phyloP scores from a whole-genome alignment of 2,329 filamentous ascomycete species.

The Laburnicola sp. region DNA sequence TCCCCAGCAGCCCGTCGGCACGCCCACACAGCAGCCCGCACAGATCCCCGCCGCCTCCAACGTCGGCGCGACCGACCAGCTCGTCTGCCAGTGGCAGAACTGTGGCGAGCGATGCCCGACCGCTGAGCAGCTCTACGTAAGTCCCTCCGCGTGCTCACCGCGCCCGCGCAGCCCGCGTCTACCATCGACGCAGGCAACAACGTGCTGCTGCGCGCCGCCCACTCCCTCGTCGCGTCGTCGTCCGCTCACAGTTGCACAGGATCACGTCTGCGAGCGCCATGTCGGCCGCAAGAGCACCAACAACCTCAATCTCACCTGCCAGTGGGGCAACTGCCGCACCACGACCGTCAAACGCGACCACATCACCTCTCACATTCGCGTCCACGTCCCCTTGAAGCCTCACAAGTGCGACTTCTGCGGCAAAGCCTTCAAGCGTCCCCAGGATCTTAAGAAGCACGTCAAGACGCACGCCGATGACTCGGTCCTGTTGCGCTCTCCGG shows the following conservation, averaged over 20 bases:
- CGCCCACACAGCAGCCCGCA: slow-evolving; percentile 39
- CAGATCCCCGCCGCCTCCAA: slow-evolving; percentile 34
- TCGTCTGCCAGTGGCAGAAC: slow-evolving; percentile 64
- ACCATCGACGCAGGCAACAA: not conserved
- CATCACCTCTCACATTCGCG: slow-evolving; percentile 97
- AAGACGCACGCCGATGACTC: slow-evolving; percentile 98
- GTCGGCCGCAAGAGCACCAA: slow-evolving; percentile 99
- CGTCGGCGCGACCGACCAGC: slow-evolving; percentile 46
- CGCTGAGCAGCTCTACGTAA: slow-evolving; percentile 66
- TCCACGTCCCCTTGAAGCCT: slow-evolving; percentile 97
- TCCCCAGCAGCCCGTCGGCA: slow-evolving; percentile 39
- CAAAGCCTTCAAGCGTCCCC: slow-evolving; percentile 98
- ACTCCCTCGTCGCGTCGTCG: slow-evolving; percentile 12
- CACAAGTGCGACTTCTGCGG: slow-evolving; percentile 99
- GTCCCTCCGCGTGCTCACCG: slow-evolving; percentile 21
- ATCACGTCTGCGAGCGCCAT: slow-evolving; percentile 97
- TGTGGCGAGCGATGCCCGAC: slow-evolving; percentile 63
- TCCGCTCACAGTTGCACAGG: slow-evolving; percentile 57
- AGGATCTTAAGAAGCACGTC: slow-evolving; percentile 99
- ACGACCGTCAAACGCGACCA: slow-evolving; percentile 98
- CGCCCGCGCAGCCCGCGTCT: slow-evolving; percentile 1
- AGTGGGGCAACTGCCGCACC: slow-evolving; percentile 94
- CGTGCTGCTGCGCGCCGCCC: not conserved
- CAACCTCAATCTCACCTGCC: slow-evolving; percentile 95
- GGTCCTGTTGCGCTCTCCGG: slow-evolving; percentile 68